Conservation (phyloP, 1,284 basidiomycete genomes). For the Pterulicium gracile region DNA sequence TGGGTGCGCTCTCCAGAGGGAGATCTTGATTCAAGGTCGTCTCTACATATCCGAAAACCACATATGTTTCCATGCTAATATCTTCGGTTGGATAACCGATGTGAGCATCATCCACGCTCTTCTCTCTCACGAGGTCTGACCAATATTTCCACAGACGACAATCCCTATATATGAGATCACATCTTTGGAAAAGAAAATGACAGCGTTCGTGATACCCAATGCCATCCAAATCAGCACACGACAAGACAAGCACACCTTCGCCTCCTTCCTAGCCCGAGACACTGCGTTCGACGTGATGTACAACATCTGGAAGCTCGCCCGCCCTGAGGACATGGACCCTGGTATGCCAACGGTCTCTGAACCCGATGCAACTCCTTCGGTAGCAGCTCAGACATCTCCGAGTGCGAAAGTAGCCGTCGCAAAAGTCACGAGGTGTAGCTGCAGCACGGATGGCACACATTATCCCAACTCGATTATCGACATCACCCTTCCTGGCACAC, state of each 20-base stretch:
- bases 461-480: constrained; percentile 71
- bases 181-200: constrained; percentile 94
- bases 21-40: constrained; percentile 93
- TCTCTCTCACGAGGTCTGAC: constrained; percentile 8
- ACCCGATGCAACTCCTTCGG: too few species aligned
- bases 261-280: constrained; percentile 93
- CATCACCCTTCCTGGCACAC: constrained; percentile 74
- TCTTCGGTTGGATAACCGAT: constrained; percentile 98
- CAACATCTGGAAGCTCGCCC: constrained; percentile 91
- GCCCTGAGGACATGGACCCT: constrained; percentile 76
- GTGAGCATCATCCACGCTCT: constrained; percentile 34
- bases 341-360: too few species aligned
- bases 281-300: constrained; percentile 93
- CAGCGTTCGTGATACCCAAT: constrained; percentile 97
- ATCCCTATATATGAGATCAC: constrained; percentile 90
- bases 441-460: constrained; percentile 66
- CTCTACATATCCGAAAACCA: constrained; percentile 98
- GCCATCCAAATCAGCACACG: constrained; percentile 87
- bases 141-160: constrained; percentile 49
- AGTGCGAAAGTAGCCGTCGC: constrained; percentile 9
- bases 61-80: constrained; percentile 97
- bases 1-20: constrained; percentile 91
- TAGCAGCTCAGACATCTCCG: too few species aligned
- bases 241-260: constrained; percentile 83
- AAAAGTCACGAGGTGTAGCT: constrained; percentile 67